These are phyloP conservation scores for Sugiyamaella japonica DNA, from an alignment of 1,139 yeast genomes.

Conservation along the genomic window DNA sequence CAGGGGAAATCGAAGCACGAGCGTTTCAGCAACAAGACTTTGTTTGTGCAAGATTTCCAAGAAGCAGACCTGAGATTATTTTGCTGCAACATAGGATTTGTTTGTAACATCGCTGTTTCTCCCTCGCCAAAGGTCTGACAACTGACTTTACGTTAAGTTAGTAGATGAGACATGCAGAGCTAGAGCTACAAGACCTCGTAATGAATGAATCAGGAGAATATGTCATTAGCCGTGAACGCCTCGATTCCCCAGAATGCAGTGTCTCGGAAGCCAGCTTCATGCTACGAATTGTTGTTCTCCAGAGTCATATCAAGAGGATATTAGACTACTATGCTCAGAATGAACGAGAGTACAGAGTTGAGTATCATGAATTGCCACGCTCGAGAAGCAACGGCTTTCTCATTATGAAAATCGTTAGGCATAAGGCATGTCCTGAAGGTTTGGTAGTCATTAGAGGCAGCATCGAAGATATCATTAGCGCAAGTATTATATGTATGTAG, in stretches of 20 bases:
- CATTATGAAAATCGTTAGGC: neutral
- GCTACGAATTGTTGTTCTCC: conserved; percentile 2
- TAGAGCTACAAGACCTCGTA: neutral
- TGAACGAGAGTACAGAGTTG: neutral
- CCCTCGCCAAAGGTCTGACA: neutral
- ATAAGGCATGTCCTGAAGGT: conserved; percentile 12
- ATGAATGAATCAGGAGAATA: conserved; percentile 4
- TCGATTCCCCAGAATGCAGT: neutral
- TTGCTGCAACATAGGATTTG: neutral
- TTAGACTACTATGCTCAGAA: neutral
- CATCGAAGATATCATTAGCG: neutral
- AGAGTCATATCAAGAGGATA: neutral
- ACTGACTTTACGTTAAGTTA: neutral
- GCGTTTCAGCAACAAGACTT: neutral
- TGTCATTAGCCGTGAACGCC: neutral
- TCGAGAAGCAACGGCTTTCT: neutral
- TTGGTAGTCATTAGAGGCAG: conserved; percentile 1
- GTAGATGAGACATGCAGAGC: neutral
- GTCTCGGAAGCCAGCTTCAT: neutral
- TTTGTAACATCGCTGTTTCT: neutral
- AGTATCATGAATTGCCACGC: neutral
- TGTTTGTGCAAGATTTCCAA: neutral
- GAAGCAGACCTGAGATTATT: neutral
- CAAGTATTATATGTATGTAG: neutral
- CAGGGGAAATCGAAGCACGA: neutral